Conservation (phyloP, 2,329 filamentous ascomycete genomes). For the Xylaria sp. region DNA sequence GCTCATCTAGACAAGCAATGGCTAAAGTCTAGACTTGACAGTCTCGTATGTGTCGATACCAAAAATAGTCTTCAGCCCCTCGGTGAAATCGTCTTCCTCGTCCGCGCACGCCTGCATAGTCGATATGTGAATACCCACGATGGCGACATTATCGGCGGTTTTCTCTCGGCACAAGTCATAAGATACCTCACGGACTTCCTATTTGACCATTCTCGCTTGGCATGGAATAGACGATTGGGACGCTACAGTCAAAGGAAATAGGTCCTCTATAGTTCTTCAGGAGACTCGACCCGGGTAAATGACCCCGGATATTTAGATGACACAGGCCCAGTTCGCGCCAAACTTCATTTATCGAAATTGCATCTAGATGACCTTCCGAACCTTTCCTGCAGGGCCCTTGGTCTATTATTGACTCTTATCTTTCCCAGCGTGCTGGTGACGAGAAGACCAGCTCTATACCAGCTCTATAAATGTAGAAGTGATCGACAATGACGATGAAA, state of each 20-base stretch:
- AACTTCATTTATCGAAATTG: conserved; percentile 48
- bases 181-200: conserved; percentile 20
- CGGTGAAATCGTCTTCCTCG: conserved; percentile 16
- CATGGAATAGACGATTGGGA: conserved; percentile 28
- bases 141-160: conserved; percentile 29
- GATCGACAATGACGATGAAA: conserved; percentile 31
- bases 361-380: conserved; percentile 44
- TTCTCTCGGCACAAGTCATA: conserved; percentile 21
- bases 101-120: conserved; percentile 16
- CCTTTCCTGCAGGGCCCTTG: conserved; percentile 27
- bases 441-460: conserved; percentile 12
- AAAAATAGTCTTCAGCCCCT: conserved; percentile 26
- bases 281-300: conserved; percentile 50
- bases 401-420: conserved; percentile 38
- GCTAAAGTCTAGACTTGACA: conserved; percentile 27
- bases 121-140: conserved; percentile 16
- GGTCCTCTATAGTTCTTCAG: conserved; percentile 37
- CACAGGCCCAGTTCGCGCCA: conserved; percentile 40
- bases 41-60: conserved; percentile 19
- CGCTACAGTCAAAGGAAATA: conserved; percentile 9
- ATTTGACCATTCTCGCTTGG: conserved; percentile 31
- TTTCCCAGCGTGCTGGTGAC: conserved; percentile 31
- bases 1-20: conserved; percentile 32
- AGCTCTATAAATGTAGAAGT: conserved; percentile 37
- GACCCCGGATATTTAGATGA: conserved; percentile 46